Evolutionary conservation across 2,329 filamentous ascomycete genomes (phyloP).

Genomic region (Chrysoporthe cubensis): DNA sequence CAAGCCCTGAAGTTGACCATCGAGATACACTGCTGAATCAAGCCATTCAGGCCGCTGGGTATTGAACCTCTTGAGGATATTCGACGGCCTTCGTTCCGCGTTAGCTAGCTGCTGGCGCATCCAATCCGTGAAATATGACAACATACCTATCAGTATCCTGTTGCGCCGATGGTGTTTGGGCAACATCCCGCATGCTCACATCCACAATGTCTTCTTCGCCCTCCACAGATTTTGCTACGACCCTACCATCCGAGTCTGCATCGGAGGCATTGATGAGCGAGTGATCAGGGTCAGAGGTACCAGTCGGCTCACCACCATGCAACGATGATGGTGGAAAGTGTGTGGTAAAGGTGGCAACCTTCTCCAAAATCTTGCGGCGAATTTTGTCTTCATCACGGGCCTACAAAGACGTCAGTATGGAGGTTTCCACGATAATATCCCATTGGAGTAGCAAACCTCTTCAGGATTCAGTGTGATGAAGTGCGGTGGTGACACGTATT

Average conservation of each 20-base stretch:
- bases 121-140: neutral
- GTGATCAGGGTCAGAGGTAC: slow-evolving; percentile 68
- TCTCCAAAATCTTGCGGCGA: slow-evolving; percentile 77
- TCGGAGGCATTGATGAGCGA: slow-evolving; percentile 67
- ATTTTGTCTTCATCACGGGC: slow-evolving; percentile 69
- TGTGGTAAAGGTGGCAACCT: slow-evolving; percentile 76
- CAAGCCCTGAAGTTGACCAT: slow-evolving; percentile 66
- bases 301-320: slow-evolving; percentile 52
- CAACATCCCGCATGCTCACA: slow-evolving; percentile 76
- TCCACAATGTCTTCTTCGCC: slow-evolving; percentile 92
- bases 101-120: slow-evolving; percentile 15
- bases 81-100: slow-evolving; percentile 30
- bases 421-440: neutral
- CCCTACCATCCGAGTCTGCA: slow-evolving; percentile 65
- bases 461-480: slow-evolving; percentile 78
- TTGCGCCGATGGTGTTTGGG: slow-evolving; percentile 36
- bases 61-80: slow-evolving; percentile 52
- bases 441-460: slow-evolving; percentile 55
- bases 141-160: slow-evolving; percentile 36
- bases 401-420: slow-evolving; percentile 43
- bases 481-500: slow-evolving; percentile 54
- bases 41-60: slow-evolving; percentile 56
- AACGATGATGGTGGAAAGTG: slow-evolving; percentile 44
- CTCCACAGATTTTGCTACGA: slow-evolving; percentile 78
- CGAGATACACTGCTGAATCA: slow-evolving; percentile 60